Percentiles rank a stretch among this genome's conserved stretches.
Evolutionary conservation across 176 grass and related monocot species (phyloP).

Genomic region (Phyllostachys edulis): DNA sequence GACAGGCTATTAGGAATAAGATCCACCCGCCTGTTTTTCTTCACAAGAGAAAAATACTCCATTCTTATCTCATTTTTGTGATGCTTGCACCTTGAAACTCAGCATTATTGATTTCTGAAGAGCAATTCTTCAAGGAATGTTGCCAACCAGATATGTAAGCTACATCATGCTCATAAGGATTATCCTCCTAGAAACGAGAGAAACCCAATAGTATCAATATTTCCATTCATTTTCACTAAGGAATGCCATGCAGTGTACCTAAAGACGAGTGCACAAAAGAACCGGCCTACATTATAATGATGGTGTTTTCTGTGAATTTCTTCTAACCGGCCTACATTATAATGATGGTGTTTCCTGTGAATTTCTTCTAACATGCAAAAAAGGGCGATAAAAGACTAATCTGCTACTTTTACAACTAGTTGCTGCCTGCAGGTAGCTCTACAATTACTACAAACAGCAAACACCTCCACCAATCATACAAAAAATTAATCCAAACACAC

Average conservation of each 20-base stretch:
- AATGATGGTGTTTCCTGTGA: neutral
- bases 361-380: neutral
- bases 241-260: neutral
- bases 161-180: neutral
- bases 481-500: neutral
- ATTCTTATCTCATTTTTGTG: neutral
- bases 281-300: neutral
- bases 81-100: neutral
- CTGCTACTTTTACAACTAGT: neutral
- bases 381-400: neutral
- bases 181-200: constrained; percentile 30
- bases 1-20: neutral
- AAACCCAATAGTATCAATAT: constrained; percentile 21
- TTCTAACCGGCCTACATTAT: neutral
- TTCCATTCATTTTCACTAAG: neutral
- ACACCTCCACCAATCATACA: neutral
- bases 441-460: neutral
- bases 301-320: neutral
- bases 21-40: neutral
- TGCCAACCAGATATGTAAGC: neutral
- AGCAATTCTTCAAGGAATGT: constrained; percentile 9
- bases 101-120: neutral
- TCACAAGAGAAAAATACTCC: neutral
- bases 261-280: neutral
- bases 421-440: neutral